Evolutionary conservation across 2,329 filamentous ascomycete species (phyloP).

Genomic region (Penicillium palitans): DNA sequence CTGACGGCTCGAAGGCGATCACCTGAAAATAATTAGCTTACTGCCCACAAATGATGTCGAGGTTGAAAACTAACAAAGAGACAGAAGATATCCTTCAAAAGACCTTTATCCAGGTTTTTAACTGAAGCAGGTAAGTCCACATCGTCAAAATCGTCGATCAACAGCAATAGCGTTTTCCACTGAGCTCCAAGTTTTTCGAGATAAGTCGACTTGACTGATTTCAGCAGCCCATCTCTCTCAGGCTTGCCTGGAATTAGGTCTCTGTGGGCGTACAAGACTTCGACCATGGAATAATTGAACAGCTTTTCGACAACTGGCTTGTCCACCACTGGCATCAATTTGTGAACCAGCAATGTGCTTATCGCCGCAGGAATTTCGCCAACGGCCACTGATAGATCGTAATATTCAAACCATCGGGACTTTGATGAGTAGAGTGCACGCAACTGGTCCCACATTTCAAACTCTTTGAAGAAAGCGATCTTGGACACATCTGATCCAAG

Average conservation of each 20-base stretch:
- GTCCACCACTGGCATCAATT: constrained; percentile 5
- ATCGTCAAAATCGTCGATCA: not conserved
- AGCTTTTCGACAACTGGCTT: constrained; percentile 1
- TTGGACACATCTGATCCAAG: constrained; percentile 18
- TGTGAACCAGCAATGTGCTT: constrained; percentile 2
- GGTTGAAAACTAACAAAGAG: constrained; percentile 3
- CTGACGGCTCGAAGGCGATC: constrained; percentile 2
- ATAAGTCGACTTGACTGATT: not conserved
- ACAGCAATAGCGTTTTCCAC: not conserved
- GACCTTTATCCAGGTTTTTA: not conserved
- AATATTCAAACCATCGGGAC: constrained; percentile 15
- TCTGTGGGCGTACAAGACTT: not conserved
- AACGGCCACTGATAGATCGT: constrained; percentile 10
- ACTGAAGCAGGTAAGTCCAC: not conserved
- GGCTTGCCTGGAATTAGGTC: not conserved
- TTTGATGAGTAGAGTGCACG: constrained; percentile 10
- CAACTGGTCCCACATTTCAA: constrained; percentile 21
- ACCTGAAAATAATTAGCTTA: constrained; percentile 4
- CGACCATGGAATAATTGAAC: constrained; percentile 6
- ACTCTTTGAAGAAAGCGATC: constrained; percentile 20
- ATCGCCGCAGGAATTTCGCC: constrained; percentile 13
- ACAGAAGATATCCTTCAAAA: constrained; percentile 9
- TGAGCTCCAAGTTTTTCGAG: constrained; percentile 4
- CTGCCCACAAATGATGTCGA: not conserved
- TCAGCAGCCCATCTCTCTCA: constrained; percentile 2